Base-by-base conservation (phyloP, 78 protist species). In the Diacronema lutheri region DNA sequence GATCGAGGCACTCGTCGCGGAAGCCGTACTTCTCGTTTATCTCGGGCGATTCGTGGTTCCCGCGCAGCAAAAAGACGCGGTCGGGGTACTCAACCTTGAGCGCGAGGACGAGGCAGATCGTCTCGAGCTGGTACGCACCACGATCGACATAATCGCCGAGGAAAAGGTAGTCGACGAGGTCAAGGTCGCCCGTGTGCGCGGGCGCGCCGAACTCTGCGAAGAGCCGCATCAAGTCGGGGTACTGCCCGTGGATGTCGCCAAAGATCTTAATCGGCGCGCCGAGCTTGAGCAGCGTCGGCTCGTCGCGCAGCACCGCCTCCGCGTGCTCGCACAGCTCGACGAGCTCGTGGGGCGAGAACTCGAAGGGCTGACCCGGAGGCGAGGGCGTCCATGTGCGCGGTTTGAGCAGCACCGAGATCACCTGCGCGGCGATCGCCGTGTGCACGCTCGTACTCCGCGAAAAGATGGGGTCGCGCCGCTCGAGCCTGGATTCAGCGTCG, bases 131-230 rank as follows among this genome's bases (percentile, higher is more conserved):
- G 61, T 37, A 38, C 33, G 4, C 21, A 57, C 92, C 91, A 26
- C 92, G 84, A 55, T 89, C 92, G 23, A 89, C 92, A n/a, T n/a
- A 86, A 57, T 89, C 92, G 10, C 92, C 92, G n/a, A 78, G 77
- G 79, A 89, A 89, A 56, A 89, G 73, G 41, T 46, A 86, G 79
- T 71, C 79, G 58, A 71, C 38, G 23, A 71, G 11, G 58, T 31
- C 23, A 35, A 71, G 41, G 79, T 71, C 79, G 12, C 79, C 37
- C 35, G 25, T 58, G 33, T n/a, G 35, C 31, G 10, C 0, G 10
- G 79, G 79, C 35, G 38, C 12, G 56, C 79, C 79, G 35, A 19
- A 71, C 79, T 25, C 31, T 38, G 41, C 57, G 58, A 71, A 71
- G 33, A 71, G 50, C 10, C 79, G 79, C 79, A 71, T 71, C 50